Evolutionary conservation across 306 rosid species (phyloP).

Genomic region (Corylus heterophylla): DNA sequence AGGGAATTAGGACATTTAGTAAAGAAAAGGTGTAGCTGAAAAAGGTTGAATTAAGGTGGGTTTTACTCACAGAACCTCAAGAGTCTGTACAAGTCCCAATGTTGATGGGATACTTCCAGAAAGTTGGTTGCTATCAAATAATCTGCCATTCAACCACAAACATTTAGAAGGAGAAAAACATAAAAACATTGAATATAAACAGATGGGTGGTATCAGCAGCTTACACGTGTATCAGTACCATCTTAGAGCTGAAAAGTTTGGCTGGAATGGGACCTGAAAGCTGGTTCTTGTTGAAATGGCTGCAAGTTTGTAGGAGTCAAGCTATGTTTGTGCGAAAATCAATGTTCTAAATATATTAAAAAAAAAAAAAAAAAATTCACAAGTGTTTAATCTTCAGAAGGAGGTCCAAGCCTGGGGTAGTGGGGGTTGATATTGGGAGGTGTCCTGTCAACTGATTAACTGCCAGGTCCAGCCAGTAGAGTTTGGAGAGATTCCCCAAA

Average conservation of each 20-base stretch:
- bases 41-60: constrained; percentile 19
- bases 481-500: constrained; percentile 83
- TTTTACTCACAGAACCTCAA: constrained; percentile 94
- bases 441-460: constrained; percentile 71
- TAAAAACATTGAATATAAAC: background rate
- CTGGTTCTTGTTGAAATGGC: constrained; percentile 95
- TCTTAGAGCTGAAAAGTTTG: constrained; percentile 63
- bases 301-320: constrained; percentile 41
- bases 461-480: constrained; percentile 88
- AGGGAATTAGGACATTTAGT: constrained; percentile 1
- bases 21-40: background rate
- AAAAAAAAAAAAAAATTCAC: constrained; percentile 45
- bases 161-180: constrained; percentile 10
- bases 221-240: constrained; percentile 88
- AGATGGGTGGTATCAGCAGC: constrained; percentile 27
- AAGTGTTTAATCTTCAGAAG: constrained; percentile 82
- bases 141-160: constrained; percentile 40
- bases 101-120: constrained; percentile 69
- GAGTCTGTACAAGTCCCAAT: constrained; percentile 68
- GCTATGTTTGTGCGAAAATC: background rate
- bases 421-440: constrained; percentile 66
- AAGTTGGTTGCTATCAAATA: constrained; percentile 75
- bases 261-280: constrained; percentile 76
- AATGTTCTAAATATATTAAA: background rate
- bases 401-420: constrained; percentile 70